A percentile compares a stretch with the other conserved stretches of the same genome.
phyloP scores from a whole-genome alignment of 1,284 basidiomycete genomes.

The Sanghuangporus sanghuang region DNA sequence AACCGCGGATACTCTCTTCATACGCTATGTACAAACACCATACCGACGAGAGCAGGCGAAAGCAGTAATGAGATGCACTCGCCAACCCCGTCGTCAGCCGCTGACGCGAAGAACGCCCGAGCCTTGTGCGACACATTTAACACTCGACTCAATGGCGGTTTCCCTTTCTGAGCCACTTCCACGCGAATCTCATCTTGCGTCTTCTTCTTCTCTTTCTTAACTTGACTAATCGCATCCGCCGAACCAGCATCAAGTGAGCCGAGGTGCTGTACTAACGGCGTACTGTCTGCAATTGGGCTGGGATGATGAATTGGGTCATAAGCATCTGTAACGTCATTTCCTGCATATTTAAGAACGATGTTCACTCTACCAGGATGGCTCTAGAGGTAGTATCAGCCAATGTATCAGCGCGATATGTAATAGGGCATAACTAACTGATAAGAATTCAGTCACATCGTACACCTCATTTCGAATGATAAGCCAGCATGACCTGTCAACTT shows the following conservation, averaged over 20 bases:
- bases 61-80: conserved; percentile 26
- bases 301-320: conserved; percentile 75
- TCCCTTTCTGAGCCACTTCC: conserved; percentile 52
- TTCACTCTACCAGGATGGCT: conserved; percentile 76
- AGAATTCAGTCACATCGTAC: conserved; percentile 84
- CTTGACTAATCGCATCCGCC: conserved; percentile 35
- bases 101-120: conserved; percentile 78
- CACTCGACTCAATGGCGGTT: conserved; percentile 60
- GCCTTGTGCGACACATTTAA: conserved; percentile 72
- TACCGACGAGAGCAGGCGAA: neutral
- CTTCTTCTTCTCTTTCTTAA: conserved; percentile 39
- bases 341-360: conserved; percentile 76
- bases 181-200: conserved; percentile 71
- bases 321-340: no score
- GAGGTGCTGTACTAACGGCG: conserved; percentile 62
- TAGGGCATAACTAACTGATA: conserved; percentile 42
- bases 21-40: conserved; percentile 42
- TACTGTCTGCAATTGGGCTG: conserved; percentile 62
- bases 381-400: neutral
- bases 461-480: conserved; percentile 73
- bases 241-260: conserved; percentile 61
- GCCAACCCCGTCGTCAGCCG: conserved; percentile 82
- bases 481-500: conserved; percentile 61
- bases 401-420: neutral
- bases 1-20: conserved; percentile 67